A percentile compares a stretch with the other conserved stretches of the same genome.
Conservation (phyloP, 345 rosid genomes). For the Laguncularia racemosa region DNA sequence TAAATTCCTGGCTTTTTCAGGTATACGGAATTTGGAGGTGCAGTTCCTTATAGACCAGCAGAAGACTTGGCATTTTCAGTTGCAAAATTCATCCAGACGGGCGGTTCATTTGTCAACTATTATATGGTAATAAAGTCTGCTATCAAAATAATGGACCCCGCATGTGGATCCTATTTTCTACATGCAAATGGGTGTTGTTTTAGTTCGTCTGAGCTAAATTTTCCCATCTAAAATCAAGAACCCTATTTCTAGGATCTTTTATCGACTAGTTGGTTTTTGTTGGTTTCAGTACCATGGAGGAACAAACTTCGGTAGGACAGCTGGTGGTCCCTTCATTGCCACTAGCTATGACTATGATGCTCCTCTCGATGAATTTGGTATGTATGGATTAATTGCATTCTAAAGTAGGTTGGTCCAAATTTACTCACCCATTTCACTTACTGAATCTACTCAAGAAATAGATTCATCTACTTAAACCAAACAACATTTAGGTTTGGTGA, state of each 20-base stretch:
- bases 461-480: too few relatives aligned
- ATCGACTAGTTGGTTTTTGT: too few relatives aligned
- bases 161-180: too few relatives aligned
- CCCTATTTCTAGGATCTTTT: too few relatives aligned
- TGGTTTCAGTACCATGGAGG: conserved; percentile 39
- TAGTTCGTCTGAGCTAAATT: too few relatives aligned
- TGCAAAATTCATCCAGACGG: conserved; percentile 37
- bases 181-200: too few relatives aligned
- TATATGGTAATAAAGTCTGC: conserved; percentile 23
- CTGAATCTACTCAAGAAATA: too few relatives aligned
- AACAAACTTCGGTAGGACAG: conserved; percentile 42
- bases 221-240: too few relatives aligned
- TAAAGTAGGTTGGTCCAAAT: neutral
- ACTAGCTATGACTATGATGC: conserved; percentile 51
- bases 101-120: conserved; percentile 38
- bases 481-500: too few relatives aligned
- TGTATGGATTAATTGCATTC: neutral
- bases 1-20: conserved; percentile 6
- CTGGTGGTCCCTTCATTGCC: conserved; percentile 42
- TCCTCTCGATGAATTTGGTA: conserved; percentile 44
- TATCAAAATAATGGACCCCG: neutral
- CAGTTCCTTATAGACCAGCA: conserved; percentile 36
- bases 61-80: conserved; percentile 41
- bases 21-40: conserved; percentile 36
- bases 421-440: neutral